Evolutionary conservation across 352 stramenopile species (phyloP).

Genomic region (Hyphochytrium catenoides): DNA sequence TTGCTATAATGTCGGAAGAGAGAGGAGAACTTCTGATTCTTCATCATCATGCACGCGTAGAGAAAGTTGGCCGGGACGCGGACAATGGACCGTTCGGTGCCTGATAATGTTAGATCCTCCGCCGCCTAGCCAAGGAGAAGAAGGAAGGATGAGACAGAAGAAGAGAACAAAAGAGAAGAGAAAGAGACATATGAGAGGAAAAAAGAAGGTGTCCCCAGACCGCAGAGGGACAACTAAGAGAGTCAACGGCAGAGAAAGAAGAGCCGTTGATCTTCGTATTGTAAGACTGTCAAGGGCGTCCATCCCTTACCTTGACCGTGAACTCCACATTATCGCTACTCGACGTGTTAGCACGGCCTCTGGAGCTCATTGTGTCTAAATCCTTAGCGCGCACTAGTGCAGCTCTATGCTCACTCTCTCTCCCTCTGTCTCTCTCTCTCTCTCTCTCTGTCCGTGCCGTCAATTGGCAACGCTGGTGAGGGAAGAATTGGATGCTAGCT

Average conservation of each 20-base stretch:
- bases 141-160: background rate
- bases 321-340: slow-evolving; percentile 91
- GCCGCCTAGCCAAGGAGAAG: slow-evolving; percentile 17
- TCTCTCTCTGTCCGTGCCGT: too few species aligned
- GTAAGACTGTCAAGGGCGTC: background rate
- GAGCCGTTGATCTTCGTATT: background rate
- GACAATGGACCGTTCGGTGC: slow-evolving; percentile 50
- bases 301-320: slow-evolving; percentile 60
- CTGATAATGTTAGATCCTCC: slow-evolving; percentile 39
- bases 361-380: too few species aligned
- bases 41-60: slow-evolving; percentile 90
- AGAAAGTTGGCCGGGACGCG: slow-evolving; percentile 57
- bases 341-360: too few species aligned
- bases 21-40: slow-evolving; percentile 89
- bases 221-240: background rate
- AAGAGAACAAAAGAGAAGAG: background rate
- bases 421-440: too few species aligned
- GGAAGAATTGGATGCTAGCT: too few species aligned
- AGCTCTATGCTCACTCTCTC: too few species aligned
- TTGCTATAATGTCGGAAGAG: slow-evolving; percentile 97
- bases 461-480: too few species aligned
- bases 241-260: background rate
- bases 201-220: slow-evolving; percentile 23
- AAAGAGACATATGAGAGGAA: slow-evolving; percentile 34
- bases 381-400: too few species aligned